phyloP scores from a whole-genome alignment of 257 asterid genomes.

The Nicotiana paniculata region DNA sequence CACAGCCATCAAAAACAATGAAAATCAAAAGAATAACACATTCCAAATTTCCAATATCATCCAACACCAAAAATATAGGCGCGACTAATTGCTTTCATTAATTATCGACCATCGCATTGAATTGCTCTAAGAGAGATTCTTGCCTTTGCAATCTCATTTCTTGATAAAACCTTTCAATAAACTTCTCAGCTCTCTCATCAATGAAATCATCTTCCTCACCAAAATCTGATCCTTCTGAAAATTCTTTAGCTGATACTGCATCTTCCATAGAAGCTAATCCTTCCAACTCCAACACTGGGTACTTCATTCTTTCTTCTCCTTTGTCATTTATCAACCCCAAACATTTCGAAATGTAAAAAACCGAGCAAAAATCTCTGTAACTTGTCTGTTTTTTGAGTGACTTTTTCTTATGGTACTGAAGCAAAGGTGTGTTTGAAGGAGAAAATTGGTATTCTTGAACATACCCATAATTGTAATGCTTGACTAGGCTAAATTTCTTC shows the following conservation, averaged over 20 bases:
- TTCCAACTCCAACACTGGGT: constrained; percentile 19
- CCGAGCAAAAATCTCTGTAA: constrained; percentile 27
- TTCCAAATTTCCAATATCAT: no score
- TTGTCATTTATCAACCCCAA: constrained; percentile 20
- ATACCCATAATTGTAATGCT: constrained; percentile 34
- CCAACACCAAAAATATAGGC: no score
- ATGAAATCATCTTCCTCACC: constrained; percentile 17
- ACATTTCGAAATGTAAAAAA: constrained; percentile 28
- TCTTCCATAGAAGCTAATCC: constrained; percentile 7
- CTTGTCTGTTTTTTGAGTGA: constrained; percentile 13
- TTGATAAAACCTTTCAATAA: constrained; percentile 65
- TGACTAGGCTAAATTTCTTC: constrained; percentile 24
- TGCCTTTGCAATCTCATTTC: constrained; percentile 63
- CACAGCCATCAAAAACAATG: background rate
- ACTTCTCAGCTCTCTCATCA: constrained; percentile 77
- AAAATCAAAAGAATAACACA: background rate
- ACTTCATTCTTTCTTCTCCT: constrained; percentile 6
- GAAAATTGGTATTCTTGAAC: constrained; percentile 59
- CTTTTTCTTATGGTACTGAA: constrained; percentile 17
- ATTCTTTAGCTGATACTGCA: constrained; percentile 6
- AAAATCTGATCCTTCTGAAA: constrained; percentile 13
- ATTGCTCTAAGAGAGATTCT: constrained; percentile 16
- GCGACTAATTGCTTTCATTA: background rate
- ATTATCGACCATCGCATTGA: constrained; percentile 13
- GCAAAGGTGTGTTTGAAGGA: constrained; percentile 49